Percentiles rank a stretch among this genome's conserved stretches.
Evolutionary conservation across 2,329 filamentous ascomycete genomes (phyloP).

Genomic region (Parastagonospora nodorum): DNA sequence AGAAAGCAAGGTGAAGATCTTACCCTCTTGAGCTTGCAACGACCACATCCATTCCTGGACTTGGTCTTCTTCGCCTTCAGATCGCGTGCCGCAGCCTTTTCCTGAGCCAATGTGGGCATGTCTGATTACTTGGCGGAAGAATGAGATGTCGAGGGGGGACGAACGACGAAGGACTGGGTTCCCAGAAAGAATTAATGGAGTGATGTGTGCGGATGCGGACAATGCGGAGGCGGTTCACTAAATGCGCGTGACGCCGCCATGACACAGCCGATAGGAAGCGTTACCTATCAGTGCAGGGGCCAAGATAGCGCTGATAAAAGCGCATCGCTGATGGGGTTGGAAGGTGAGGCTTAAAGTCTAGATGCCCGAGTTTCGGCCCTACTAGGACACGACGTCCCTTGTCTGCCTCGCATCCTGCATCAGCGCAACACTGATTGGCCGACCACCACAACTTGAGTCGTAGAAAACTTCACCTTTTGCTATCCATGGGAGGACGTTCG

Average conservation of each 20-base stretch:
- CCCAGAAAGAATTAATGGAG: conserved; percentile 16
- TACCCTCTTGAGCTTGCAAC: conserved; percentile 45
- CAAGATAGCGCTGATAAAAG: conserved; percentile 38
- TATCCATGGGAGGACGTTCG: conserved; percentile 34
- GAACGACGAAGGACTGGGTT: conserved; percentile 8
- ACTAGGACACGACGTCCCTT: conserved; percentile 7
- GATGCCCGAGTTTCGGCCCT: conserved; percentile 25
- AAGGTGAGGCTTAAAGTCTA: conserved; percentile 18
- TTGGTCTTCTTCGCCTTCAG: conserved; percentile 43
- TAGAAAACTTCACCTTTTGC: conserved; percentile 11
- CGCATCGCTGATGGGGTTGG: conserved; percentile 25
- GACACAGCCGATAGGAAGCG: conserved; percentile 34
- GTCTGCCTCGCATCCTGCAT: conserved; percentile 24
- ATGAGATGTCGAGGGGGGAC: conserved; percentile 16
- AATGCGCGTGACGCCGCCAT: conserved; percentile 28
- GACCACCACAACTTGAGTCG: conserved; percentile 2
- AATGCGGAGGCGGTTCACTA: conserved; percentile 20
- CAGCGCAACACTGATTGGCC: conserved; percentile 25
- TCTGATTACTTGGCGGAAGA: conserved; percentile 11
- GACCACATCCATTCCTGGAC: conserved; percentile 41
- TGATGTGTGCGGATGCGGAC: conserved; percentile 23
- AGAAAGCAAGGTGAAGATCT: conserved; percentile 1
- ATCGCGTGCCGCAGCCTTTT: conserved; percentile 31
- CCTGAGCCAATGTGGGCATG: conserved; percentile 39
- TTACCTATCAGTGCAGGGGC: conserved; percentile 25